Evolutionary conservation across 2,329 filamentous ascomycete species (phyloP), one percentile per base, ranked within the genome.

Genomic region (Cordyceps pruinosa): DNA sequence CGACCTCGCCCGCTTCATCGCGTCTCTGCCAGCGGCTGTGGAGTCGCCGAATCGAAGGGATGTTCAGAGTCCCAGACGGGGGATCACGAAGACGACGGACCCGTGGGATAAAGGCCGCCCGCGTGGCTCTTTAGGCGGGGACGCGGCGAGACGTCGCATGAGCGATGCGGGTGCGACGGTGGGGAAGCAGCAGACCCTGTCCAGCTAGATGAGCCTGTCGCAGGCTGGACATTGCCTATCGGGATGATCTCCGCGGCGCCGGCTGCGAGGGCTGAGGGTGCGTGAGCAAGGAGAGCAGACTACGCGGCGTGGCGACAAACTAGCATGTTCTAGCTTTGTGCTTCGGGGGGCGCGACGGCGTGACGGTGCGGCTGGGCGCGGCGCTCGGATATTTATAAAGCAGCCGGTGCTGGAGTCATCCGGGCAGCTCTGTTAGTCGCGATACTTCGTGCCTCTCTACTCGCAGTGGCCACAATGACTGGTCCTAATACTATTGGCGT

Each of bases 51-150:
- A 32, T n/a, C 21, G 42, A 54, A 54, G 32, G 32, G 42, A 56
- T 52, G 58, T 49, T 41, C 35, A 58, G 50, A 47, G 59, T 21
- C 17, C 57, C 54, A 58, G 59, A 49, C 45, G 57, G 57, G 84
- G 84, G 42, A 19, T 28, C 21, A 13, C 28, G 42, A 46, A 32
- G 52, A 23, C 34, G 21, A 28, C 34, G 37, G 50, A 34, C n/a
- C 50, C 44, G 52, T 48, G 52, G 52, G 17, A 56, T 56, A 56
- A 56, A 56, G 52, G 25, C 52, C 52, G 52, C 52, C 44, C 42
- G 21, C n/a, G 3, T 4, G 13, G n/a, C 35, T 37, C 5, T 17
- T 17, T 37, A 17, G 52, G 42, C 44, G 42, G 44, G 44, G 52
- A 47, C 28, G 32, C n/a, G 7, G 34, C 21, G 25, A 46, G 42